Base-by-base conservation (phyloP, 2,329 filamentous ascomycete species). In the Phoma herbarum region DNA sequence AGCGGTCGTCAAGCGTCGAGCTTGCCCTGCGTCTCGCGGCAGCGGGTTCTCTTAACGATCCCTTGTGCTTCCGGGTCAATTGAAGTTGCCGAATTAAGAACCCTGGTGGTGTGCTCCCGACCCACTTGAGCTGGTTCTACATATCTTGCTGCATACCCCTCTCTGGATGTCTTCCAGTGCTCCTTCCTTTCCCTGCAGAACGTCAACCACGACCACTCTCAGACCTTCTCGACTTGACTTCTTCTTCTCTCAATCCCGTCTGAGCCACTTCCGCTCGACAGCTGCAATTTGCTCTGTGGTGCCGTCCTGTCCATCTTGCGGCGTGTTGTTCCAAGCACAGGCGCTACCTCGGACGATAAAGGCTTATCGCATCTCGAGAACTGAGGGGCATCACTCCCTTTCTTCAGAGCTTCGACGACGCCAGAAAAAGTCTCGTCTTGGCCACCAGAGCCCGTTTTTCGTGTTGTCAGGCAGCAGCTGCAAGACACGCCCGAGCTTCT, bases 121-220 rank as follows among this genome's bases (percentile, higher is more conserved):
- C 67, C 72, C 68, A 71, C 68, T 50, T 43, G n/a, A 37, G 44
- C 52, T 62, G 57, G n/a, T n/a, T 67, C 48, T 72, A 72, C 69
- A 70, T 72, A 71, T 69, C 52, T 68, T 56, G 66, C 66, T 73
- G 73, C 73, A 68, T 71, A 70, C 72, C 72, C 71, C 72, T 68
- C 74, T 66, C 56, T 54, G 50, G 70, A 57, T 42, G 49, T 41
- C 53, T 46, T 50, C 49, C 42, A 50, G 48, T 52, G 44, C 61
- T 53, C 51, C 42, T 35, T 62, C 58, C 53, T 47, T 46, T 52
- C 50, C 57, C 56, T 53, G 48, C 57, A 64, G 46, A 63, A 57
- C 47, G 23, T 41, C 41, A 59, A 48, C 50, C 46, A 26, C 45
- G 31, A 54, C 46, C 50, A 53, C 45, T 12, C 16, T 39, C 37